Base-by-base conservation (phyloP, 805 yeast species). In the Sugiyamaella americana region DNA sequence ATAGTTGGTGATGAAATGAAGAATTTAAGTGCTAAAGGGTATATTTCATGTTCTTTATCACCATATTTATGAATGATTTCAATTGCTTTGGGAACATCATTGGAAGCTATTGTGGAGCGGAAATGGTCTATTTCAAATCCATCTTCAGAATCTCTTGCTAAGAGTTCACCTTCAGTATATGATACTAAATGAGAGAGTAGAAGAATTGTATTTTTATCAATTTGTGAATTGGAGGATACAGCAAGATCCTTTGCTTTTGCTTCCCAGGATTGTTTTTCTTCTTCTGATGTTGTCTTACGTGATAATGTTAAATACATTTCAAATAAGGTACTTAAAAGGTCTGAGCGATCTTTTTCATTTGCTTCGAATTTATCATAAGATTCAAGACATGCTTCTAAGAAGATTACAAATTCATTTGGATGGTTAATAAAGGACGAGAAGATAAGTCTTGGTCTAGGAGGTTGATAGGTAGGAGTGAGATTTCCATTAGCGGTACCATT, bases 351-450 rank as follows among this genome's bases (percentile, higher is more conserved):
- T 51, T 75, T 77, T 3, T 64, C 64, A 43, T 76, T 72, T 0
- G 93, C 91, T 44, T 84, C 93, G 58, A 81, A 85, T 47, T 74
- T 74, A 46, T 82, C 88, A 59, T 85, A 85, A 10, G 84, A 74
- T 55, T 82, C 86, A 13, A 88, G 66, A 56, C 96, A 87, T 0
- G 98, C 97, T 61, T 93, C 98, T 47, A 93, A 64, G 52, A 93
- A 93, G 5, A 86, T 84, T 21, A 89, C 93, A 71, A 93, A 91
- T 59, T 89, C 93, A 58, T 81, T 77, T 0, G 93, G 88, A 60
- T 84, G 87, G 54, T 82, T 77, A n/a, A 85, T 78, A 62, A 93
- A 93, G 1, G 94, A 80, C 1, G 91, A 81, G 60, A 87, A 93
- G 1, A 91, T 85, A 35, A 91, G 71, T 39, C 88, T 74, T 4